Evolutionary conservation across 805 yeast species (phyloP).

Genomic region (Grigorovia jiainica): DNA sequence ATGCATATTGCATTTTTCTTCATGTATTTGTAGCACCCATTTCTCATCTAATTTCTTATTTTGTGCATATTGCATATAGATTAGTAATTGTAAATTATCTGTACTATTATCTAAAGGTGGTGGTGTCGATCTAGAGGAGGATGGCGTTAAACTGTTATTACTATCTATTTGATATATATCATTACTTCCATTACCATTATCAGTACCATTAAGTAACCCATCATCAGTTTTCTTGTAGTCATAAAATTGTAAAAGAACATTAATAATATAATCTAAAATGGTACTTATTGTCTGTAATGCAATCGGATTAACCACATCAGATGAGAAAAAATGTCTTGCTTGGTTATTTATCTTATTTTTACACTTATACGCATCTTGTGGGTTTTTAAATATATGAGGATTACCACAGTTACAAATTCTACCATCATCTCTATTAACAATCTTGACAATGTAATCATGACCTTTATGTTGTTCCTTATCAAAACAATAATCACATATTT

Average conservation of each 20-base stretch:
- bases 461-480: constrained; percentile 59
- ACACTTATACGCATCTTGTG: constrained; percentile 13
- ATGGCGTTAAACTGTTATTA: neutral
- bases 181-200: neutral
- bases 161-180: neutral
- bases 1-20: constrained; percentile 18
- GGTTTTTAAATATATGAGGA: constrained; percentile 16
- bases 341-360: constrained; percentile 14
- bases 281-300: constrained; percentile 9
- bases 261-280: constrained; percentile 21
- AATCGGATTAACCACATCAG: neutral
- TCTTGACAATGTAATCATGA: constrained; percentile 35
- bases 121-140: neutral
- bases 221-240: constrained; percentile 3
- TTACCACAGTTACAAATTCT: constrained; percentile 28
- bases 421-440: constrained; percentile 24
- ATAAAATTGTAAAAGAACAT: constrained; percentile 9
- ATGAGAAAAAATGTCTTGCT: neutral
- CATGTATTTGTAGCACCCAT: constrained; percentile 23
- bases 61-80: constrained; percentile 5
- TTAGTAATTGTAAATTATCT: constrained; percentile 1
- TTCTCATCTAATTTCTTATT: constrained; percentile 8
- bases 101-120: neutral
- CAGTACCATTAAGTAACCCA: neutral
- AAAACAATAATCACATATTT: constrained; percentile 64